phyloP scores from a whole-genome alignment of 2,329 filamentous ascomycete species.

The Aspergillus intermedius region DNA sequence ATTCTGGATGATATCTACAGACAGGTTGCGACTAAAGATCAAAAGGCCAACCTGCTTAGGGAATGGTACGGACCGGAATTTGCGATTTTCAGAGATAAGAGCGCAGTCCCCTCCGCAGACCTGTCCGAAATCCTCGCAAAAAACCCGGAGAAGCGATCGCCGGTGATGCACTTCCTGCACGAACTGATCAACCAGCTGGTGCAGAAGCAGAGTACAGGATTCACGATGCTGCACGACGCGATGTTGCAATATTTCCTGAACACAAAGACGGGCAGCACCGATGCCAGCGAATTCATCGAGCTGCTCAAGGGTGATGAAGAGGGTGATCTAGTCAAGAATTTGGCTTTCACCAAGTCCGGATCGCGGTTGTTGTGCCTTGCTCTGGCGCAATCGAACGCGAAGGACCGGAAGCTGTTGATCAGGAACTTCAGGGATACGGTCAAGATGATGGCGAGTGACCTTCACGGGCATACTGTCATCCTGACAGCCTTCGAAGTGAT shows the following conservation, averaged over 20 bases:
- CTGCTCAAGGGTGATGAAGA: slow-evolving; percentile 86
- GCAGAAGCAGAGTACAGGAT: slow-evolving; percentile 93
- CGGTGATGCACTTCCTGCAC: slow-evolving; percentile 78
- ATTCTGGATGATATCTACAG: slow-evolving; percentile 97
- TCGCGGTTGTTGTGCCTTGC: slow-evolving; percentile 73
- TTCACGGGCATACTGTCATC: slow-evolving; percentile 71
- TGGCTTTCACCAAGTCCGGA: slow-evolving; percentile 90
- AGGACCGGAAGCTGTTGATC: slow-evolving; percentile 84
- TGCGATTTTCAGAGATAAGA: slow-evolving; percentile 62
- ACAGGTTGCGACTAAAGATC: slow-evolving; percentile 73
- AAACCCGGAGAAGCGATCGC: slow-evolving; percentile 75
- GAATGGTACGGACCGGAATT: slow-evolving; percentile 98
- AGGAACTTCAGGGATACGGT: slow-evolving; percentile 87
- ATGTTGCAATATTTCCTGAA: slow-evolving; percentile 96
- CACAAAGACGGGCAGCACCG: slow-evolving; percentile 67
- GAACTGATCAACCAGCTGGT: slow-evolving; percentile 86
- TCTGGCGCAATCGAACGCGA: slow-evolving; percentile 77
- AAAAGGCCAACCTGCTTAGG: slow-evolving; percentile 76
- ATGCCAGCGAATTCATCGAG: slow-evolving; percentile 82
- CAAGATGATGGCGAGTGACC: slow-evolving; percentile 75
- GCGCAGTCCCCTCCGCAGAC: slow-evolving; percentile 54
- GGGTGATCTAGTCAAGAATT: slow-evolving; percentile 84
- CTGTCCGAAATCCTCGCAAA: slow-evolving; percentile 67
- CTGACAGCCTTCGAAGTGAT: slow-evolving; percentile 83
- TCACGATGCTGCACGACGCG: slow-evolving; percentile 96